These are phyloP conservation scores for Chaetomium globosum DNA, from an alignment of 2,329 filamentous ascomycete species.

Conservation along the genomic window DNA sequence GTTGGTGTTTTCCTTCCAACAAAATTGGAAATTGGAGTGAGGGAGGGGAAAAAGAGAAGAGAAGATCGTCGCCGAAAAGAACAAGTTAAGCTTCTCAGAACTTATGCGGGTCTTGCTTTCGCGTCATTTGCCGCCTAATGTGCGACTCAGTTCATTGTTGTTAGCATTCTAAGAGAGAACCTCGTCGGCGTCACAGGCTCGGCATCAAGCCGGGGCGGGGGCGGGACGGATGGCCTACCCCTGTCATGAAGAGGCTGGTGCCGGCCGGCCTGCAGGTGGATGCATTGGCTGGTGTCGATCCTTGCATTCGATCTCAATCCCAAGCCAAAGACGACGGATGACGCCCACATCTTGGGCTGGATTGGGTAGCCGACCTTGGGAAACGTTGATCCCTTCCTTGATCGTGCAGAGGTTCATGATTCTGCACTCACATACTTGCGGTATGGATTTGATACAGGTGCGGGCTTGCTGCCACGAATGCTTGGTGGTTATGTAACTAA, in stretches of 20 bases:
- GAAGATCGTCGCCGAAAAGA: not conserved
- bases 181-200: not conserved
- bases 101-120: constrained; percentile 9
- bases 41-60: constrained; percentile 3
- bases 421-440: not conserved
- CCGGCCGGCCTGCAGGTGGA: not conserved
- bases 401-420: not conserved
- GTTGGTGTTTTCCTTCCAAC: not conserved
- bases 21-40: not conserved
- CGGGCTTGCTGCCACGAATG: not conserved
- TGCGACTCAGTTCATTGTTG: not conserved
- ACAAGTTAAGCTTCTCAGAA: not conserved
- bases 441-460: not conserved
- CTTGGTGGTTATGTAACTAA: not conserved
- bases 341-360: not conserved
- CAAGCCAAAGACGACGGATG: not conserved
- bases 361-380: no score
- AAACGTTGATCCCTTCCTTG: no score
- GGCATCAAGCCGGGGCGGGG: not conserved
- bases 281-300: not conserved
- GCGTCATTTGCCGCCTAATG: constrained; percentile 11
- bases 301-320: not conserved
- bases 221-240: not conserved
- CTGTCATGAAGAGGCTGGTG: not conserved
- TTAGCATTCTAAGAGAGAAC: not conserved